Conservation (phyloP, 176 grass and related monocot species). For the Chloris gayana region DNA sequence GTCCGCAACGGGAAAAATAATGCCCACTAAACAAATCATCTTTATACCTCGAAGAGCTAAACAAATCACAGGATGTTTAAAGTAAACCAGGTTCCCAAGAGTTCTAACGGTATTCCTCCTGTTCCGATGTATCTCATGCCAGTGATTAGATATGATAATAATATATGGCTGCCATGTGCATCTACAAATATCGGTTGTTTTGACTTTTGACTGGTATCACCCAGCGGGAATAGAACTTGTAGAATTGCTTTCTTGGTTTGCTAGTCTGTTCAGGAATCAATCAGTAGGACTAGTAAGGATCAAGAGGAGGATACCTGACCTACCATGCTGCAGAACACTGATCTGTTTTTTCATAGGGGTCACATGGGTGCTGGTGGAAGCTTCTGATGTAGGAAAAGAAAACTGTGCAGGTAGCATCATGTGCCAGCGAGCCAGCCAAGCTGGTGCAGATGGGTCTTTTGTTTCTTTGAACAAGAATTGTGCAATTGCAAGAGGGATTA, state of each 20-base stretch:
- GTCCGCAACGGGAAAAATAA: not conserved
- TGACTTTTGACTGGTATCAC: not conserved
- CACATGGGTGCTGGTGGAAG: constrained; percentile 56
- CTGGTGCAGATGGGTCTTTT: constrained; percentile 49
- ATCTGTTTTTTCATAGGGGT: constrained; percentile 44
- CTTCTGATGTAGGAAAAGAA: constrained; percentile 42
- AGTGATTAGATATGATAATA: constrained; percentile 24
- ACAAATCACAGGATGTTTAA: constrained; percentile 18
- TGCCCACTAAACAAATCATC: constrained; percentile 27
- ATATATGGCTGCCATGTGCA: constrained; percentile 32
- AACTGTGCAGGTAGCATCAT: constrained; percentile 32
- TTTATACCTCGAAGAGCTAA: constrained; percentile 29
- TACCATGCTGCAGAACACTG: constrained; percentile 43
- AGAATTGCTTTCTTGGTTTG: constrained; percentile 13
- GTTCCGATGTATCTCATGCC: constrained; percentile 33
- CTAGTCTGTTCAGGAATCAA: constrained; percentile 32
- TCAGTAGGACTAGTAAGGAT: constrained; percentile 2
- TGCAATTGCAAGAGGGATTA: constrained; percentile 14
- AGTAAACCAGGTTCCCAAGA: not conserved
- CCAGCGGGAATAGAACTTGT: not conserved
- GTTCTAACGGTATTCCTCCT: constrained; percentile 41
- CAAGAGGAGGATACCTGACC: constrained; percentile 39
- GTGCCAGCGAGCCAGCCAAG: constrained; percentile 48
- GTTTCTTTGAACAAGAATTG: constrained; percentile 49
- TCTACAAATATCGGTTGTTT: constrained; percentile 24